phyloP scores from a whole-genome alignment of 1,284 basidiomycete species.

The Cryptococcus sp. region DNA sequence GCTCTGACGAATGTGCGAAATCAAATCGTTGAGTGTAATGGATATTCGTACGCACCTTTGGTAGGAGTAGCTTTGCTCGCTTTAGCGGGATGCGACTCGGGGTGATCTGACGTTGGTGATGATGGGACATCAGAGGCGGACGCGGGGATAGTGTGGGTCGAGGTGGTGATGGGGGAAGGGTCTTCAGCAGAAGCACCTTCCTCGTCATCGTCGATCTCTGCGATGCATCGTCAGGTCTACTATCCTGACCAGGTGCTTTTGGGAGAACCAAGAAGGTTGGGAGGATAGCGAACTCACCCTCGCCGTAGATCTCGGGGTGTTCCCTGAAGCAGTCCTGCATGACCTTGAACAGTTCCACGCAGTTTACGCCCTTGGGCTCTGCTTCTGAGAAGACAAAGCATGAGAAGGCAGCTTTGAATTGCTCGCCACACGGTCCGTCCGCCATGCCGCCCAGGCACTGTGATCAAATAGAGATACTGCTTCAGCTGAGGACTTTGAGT shows the following conservation, averaged over 20 bases:
- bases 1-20: too few species aligned
- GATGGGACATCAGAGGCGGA: slow-evolving; percentile 24
- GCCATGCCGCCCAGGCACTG: slow-evolving; percentile 98
- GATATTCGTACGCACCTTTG: slow-evolving; percentile 20
- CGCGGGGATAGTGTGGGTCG: slow-evolving; percentile 10
- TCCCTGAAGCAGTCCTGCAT: slow-evolving; percentile 99
- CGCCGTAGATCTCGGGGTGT: slow-evolving; percentile 92
- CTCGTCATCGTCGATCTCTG: slow-evolving; percentile 50
- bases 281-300: slow-evolving; percentile 62
- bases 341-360: slow-evolving; percentile 93
- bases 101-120: slow-evolving; percentile 7
- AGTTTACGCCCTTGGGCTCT: slow-evolving; percentile 97
- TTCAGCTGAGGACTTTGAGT: too few species aligned
- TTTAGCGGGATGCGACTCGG: slow-evolving; percentile 2
- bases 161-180: not conserved
- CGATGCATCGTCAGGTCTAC: not conserved
- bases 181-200: slow-evolving; percentile 4
- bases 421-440: slow-evolving; percentile 88
- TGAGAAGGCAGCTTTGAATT: slow-evolving; percentile 95
- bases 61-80: slow-evolving; percentile 25
- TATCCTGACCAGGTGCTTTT: not conserved
- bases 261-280: not conserved
- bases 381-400: slow-evolving; percentile 94
- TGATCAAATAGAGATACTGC: not conserved
- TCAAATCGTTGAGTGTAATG: too few species aligned